phyloP scores from a whole-genome alignment of 140 eudicot species.

The Ambrosia hybrid region DNA sequence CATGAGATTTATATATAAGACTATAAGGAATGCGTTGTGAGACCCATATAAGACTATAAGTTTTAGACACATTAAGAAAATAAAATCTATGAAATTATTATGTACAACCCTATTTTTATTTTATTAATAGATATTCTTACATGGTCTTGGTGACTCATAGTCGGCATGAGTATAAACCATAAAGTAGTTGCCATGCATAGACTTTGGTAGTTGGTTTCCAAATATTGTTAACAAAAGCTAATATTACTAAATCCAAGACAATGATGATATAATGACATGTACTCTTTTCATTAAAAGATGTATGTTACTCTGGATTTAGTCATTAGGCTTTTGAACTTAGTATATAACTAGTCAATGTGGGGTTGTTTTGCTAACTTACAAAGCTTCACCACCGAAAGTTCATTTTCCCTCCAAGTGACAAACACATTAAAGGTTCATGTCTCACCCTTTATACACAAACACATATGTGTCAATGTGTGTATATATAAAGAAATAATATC shows the following conservation, averaged over 20 bases:
- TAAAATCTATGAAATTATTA: too few species aligned
- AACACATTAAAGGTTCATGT: conserved; percentile 27
- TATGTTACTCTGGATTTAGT: conserved; percentile 9
- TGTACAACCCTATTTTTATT: background rate
- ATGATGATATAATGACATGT: background rate
- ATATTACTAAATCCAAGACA: background rate
- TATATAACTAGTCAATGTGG: too few species aligned
- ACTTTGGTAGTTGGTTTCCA: conserved; percentile 4
- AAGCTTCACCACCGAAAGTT: conserved; percentile 46
- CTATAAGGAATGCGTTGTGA: too few species aligned
- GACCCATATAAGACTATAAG: too few species aligned
- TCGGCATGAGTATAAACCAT: background rate
- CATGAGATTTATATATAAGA: too few species aligned
- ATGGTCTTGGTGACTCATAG: background rate
- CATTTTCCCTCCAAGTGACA: conserved; percentile 28
- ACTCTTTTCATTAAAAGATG: background rate
- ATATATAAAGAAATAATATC: too few species aligned
- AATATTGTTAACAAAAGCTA: background rate
- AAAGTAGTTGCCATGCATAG: background rate
- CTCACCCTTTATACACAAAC: conserved; percentile 5
- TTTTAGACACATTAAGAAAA: too few species aligned
- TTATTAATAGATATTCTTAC: background rate
- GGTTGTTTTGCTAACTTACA: conserved; percentile 15
- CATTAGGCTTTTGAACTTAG: background rate
- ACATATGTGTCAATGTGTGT: background rate